Base-by-base conservation (phyloP, 2,329 filamentous ascomycete species). In the Chrysoporthe puriensis region DNA sequence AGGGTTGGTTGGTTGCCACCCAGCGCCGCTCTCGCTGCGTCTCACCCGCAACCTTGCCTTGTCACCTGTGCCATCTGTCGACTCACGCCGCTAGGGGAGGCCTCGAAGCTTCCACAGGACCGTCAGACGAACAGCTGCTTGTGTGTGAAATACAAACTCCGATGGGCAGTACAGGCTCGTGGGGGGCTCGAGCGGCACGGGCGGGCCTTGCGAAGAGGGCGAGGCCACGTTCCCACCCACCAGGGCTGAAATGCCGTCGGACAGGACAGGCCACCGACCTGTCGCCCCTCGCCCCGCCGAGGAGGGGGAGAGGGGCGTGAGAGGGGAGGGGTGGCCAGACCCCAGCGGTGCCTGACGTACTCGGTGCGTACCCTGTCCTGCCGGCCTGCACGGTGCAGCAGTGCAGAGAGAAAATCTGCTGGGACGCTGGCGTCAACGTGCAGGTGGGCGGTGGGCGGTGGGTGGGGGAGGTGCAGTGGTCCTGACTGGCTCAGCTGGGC, bases 401-500 rank as follows among this genome's bases (percentile, higher is more conserved):
- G 16, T 7, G 8, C 6, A 48, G 44, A n/a, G 18, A 21, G n/a
- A 9, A 8, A 18, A 9, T 26, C 21, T 9, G 1, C 18, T 3
- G 21, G 48, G 48, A 52, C n/a, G 26, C 2, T 11, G 21, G 48
- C n/a, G n/a, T 26, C 48, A 52, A 52, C 21, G 48, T 52, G 48
- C 48, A 52, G 48, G 48, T 52, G 48, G n/a, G 48, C 11, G 48
- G 48, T 52, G 48, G n/a, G 48, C 11, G 16, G 16, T 21, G 44
- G 26, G 26, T 26, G 26, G 26, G 26, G 26, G 26, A 26, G 26
- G 26, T 26, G 26, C 26, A 13, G 21, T 32, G 48, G n/a, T 26
- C 8, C n/a, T 52, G 54, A 48, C 36, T 26, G 58, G 46, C 34
- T 21, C 44, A 50, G 60, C 44, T 62, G 60, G n/a, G 26, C 14